These are phyloP conservation scores for Coemansia sp. DNA, from an alignment of 192 early-diverging fungal species.

Conservation along the genomic window DNA sequence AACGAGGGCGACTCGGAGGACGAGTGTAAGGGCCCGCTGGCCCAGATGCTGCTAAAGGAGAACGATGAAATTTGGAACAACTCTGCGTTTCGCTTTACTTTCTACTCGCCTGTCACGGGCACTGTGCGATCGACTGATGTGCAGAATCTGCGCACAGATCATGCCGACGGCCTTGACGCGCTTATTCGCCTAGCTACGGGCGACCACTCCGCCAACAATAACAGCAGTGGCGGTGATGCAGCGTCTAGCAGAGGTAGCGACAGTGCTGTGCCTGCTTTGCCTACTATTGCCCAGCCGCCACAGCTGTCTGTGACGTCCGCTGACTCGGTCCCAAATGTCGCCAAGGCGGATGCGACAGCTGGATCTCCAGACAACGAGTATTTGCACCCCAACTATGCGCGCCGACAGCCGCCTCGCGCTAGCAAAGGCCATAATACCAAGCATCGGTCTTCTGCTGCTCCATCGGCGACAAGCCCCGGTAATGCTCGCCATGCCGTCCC, in stretches of 20 bases:
- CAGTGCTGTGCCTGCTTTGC: background rate
- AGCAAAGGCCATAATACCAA: background rate
- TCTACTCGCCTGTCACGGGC: slow-evolving; percentile 67
- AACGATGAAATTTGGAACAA: slow-evolving; percentile 57
- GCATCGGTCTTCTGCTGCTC: background rate
- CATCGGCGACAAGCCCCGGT: background rate
- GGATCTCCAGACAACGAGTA: slow-evolving; percentile 13
- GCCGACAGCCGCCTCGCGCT: background rate
- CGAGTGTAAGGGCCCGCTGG: slow-evolving; percentile 32
- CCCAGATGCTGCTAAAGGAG: slow-evolving; percentile 43
- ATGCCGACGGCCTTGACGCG: slow-evolving; percentile 34
- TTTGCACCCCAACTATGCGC: slow-evolving; percentile 45
- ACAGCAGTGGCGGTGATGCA: background rate
- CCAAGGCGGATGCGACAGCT: background rate
- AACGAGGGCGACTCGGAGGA: slow-evolving; percentile 15
- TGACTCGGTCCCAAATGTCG: slow-evolving; percentile 19
- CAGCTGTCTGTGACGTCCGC: slow-evolving; percentile 39
- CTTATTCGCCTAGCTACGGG: slow-evolving; percentile 37
- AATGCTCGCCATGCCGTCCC: background rate
- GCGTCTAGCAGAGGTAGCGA: background rate
- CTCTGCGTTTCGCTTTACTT: slow-evolving; percentile 61
- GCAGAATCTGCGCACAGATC: slow-evolving; percentile 56
- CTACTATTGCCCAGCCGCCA: slow-evolving; percentile 9
- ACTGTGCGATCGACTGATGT: slow-evolving; percentile 62
- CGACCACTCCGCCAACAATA: background rate